Conservation (phyloP, 306 rosid species). For the Castanea mollissima region DNA sequence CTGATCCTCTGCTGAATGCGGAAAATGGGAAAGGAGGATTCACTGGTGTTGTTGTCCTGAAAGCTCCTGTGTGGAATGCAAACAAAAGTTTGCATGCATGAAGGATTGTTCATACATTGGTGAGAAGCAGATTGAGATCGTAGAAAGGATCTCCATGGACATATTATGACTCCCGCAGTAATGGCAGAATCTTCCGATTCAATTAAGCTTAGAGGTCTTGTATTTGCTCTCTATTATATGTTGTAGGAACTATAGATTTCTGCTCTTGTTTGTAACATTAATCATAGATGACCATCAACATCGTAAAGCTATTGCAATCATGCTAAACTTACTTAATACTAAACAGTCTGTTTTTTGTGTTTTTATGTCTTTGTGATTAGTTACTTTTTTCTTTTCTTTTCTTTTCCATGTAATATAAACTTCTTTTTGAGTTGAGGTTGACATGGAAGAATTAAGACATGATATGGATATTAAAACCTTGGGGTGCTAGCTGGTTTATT, state of each 20-base stretch:
- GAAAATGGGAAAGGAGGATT: slow-evolving; percentile 52
- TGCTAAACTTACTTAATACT: background rate
- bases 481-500: background rate
- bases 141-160: too few relatives aligned
- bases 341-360: background rate
- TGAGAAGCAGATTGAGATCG: slow-evolving; percentile 2
- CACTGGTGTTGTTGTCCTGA: slow-evolving; percentile 36
- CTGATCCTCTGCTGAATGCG: slow-evolving; percentile 54
- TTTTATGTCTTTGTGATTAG: background rate
- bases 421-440: too few relatives aligned
- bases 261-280: background rate
- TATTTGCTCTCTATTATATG: slow-evolving; percentile 5
- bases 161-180: slow-evolving; percentile 55
- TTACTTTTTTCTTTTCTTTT: background rate
- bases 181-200: slow-evolving; percentile 57
- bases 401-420: too few relatives aligned
- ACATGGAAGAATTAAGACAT: background rate
- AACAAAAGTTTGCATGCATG: slow-evolving; percentile 60
- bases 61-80: slow-evolving; percentile 54
- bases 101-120: slow-evolving; percentile 16
- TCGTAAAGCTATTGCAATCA: background rate
- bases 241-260: background rate
- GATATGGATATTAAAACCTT: background rate
- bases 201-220: slow-evolving; percentile 70
- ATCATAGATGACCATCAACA: background rate